Base-by-base conservation (phyloP, 768 basidiomycete genomes). In the Boletus rubropictus region DNA sequence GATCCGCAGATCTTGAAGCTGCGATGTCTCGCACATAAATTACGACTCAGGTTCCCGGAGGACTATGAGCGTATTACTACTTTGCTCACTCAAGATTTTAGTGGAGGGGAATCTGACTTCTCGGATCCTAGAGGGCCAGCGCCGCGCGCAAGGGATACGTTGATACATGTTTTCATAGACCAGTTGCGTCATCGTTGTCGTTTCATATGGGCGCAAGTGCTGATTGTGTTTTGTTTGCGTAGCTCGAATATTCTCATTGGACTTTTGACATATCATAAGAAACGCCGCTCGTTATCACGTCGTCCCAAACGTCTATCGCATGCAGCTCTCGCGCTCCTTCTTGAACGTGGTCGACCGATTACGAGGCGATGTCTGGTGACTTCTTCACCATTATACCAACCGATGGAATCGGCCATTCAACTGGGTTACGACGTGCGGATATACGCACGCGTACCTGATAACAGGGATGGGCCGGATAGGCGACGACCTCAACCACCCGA, bases 171-270 rank as follows among this genome's bases (percentile, higher is more conserved):
- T 46, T 73, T 74, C 51, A 59, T 72, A 21, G 74, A 75, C 48
- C 73, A 76, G 74, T 75, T 54, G 51, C 48, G 73, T 68, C 21
- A 24, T 32, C 39, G 15, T 12, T 7, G 12, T 39, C 14, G 3
- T 14, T 24, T 42, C 5, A 18, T 15, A 27, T 17, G 14, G 8
- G 24, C 24, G 9, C 33, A n/a, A 15, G 18, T 7, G 27, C 46
- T 63, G 46, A 64, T 48, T 8, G 3, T 35, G 2, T 40, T 34
- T 29, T 20, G n/a, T 24, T 31, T 39, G 0, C 24, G 39, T 55
- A 91, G 89, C 55, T 92, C 89, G 14, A 93, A 93, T 61, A 91
- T 93, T 52, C 77, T 92, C 38, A 82, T 93, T 50, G 89, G 89
- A 28, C 76, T 91, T 45, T 63, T 91, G n/a, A 78, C 74, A 24